phyloP scores from a whole-genome alignment of 1,284 basidiomycete species.

The Porogramme epimiltina region DNA sequence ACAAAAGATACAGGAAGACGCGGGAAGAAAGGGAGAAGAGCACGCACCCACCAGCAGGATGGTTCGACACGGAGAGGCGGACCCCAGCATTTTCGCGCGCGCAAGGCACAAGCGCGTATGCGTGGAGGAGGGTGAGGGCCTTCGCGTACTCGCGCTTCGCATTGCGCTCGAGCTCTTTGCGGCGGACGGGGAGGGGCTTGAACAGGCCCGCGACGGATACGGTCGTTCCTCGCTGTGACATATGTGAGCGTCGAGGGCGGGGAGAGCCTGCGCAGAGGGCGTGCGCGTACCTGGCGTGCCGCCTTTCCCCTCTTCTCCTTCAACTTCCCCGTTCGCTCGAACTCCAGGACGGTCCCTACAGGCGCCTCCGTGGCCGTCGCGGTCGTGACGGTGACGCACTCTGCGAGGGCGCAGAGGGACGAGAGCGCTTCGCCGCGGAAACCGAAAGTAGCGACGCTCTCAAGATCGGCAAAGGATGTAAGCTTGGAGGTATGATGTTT shows the following conservation, averaged over 20 bases:
- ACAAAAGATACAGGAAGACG: not conserved
- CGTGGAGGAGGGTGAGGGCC: conserved; percentile 79
- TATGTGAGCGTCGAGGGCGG: not conserved
- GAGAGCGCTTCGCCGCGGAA: conserved; percentile 97
- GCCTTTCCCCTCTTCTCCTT: conserved; percentile 52
- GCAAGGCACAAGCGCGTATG: conserved; percentile 90
- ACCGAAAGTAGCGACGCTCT: conserved; percentile 84
- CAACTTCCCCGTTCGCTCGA: conserved; percentile 67
- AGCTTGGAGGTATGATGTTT: conserved; percentile 97
- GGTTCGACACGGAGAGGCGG: conserved; percentile 77
- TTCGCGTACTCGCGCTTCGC: conserved; percentile 91
- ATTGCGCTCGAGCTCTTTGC: conserved; percentile 91
- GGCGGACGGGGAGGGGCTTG: conserved; percentile 82
- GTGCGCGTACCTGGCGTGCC: conserved; percentile 68
- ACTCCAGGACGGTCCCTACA: conserved; percentile 76
- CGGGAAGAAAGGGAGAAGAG: not conserved
- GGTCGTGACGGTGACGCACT: conserved; percentile 72
- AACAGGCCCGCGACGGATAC: conserved; percentile 80
- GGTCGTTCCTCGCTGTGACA: conserved; percentile 84
- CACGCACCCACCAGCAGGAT: conserved; percentile 71
- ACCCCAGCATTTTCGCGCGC: conserved; percentile 56
- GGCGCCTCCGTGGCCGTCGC: conserved; percentile 73
- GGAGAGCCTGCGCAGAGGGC: not conserved
- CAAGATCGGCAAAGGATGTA: conserved; percentile 74
- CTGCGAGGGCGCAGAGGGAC: conserved; percentile 86